Base-by-base conservation (phyloP, 345 rosid genomes). In the Sonneratia caseolaris region DNA sequence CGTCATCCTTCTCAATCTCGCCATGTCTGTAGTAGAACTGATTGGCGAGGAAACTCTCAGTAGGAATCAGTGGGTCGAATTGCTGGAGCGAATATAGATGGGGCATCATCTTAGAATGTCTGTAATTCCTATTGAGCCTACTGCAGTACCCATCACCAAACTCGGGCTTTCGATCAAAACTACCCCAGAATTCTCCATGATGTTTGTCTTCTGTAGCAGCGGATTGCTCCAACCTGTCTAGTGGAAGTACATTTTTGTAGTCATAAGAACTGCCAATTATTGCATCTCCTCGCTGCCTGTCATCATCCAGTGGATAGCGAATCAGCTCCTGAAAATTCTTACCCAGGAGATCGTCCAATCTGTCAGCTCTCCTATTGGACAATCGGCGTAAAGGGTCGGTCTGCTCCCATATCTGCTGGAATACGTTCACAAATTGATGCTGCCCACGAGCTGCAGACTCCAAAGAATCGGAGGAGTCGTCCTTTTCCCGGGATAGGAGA, bases 331-430 rank as follows among this genome's bases (percentile, higher is more conserved):
- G 38, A 32, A 62, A 69, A 68, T 37, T 62, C 51, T 37, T 49
- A 36, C 37, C 62, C n/a, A 37, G 36, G 5, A 72, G 72, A 70
- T 72, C 40, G 13, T 40, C 70, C 13, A 72, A 62, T 37, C 19
- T 42, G 8, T 68, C 64, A 9, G 64, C 11, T 40, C 68, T 59
- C 21, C 64, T 48, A 21, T 15, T 38, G 53, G 71, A 71, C 55
- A 82, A 59, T 73, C 83, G 74, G 66, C 72, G 69, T 47, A 73
- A 74, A 35, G 80, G 86, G 51, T 68, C 70, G 55, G 75, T 74
- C 68, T 61, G 70, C 59, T 74, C 80, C 43, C 74, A 51, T 45
- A 77, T 76, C 16, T 70, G 74, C 49, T 67, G 73, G 64, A 74
- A 56, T 42, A 76, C 43, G 24, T 75, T 80, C 62, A 70, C 37